Evolutionary conservation across 805 yeast species (phyloP), one percentile per base, ranked within the genome.

Genomic region (Candida odintsovae): DNA sequence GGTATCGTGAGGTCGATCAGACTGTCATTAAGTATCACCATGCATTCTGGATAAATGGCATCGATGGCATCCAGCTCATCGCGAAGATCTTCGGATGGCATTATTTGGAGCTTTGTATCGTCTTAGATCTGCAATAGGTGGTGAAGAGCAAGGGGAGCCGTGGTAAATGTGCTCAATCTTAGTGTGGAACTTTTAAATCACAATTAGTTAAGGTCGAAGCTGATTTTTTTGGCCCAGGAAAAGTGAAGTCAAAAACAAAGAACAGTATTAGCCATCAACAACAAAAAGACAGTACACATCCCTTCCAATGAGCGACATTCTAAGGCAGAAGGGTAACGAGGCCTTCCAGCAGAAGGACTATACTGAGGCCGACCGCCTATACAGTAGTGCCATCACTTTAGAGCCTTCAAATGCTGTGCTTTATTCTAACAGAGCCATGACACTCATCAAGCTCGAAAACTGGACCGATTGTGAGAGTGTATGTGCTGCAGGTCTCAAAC

Each of bases 41-140:
- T 61, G 37, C 79, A 71, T 15, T 74, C 86, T 1, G 96, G 97
- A 59, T 80, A 92, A 12, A 94, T 92, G 4, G 97, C 94, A 46
- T 87, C 85, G 11, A 92, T 80, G 12, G 96, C 92, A 36, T 77
- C 81, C 18, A 88, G 65, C 59, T 92, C 99, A 45, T 88, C 94
- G 19, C 59, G 59, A 7, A 85, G 66, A 29, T 82, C 85, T 49
- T 76, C 76, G 1, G 68, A 61, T n/a, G 55, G 37, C 59, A 56
- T 53, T 4, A 3, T 31, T 15, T n/a, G 7, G 35, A 10, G 16
- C 36, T 16, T 6, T 10, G 6, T 5, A 16, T 9, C 20, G 8
- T 6, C 5, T 22, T 22, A 22, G 23, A 8, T 22, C 8, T 5
- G 23, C 5, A 22, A 6, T 22, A 22, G 8, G 8, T 22, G 23